Evolutionary conservation across 2,329 filamentous ascomycete species (phyloP).

Genomic region (Hypoxylon sp.): DNA sequence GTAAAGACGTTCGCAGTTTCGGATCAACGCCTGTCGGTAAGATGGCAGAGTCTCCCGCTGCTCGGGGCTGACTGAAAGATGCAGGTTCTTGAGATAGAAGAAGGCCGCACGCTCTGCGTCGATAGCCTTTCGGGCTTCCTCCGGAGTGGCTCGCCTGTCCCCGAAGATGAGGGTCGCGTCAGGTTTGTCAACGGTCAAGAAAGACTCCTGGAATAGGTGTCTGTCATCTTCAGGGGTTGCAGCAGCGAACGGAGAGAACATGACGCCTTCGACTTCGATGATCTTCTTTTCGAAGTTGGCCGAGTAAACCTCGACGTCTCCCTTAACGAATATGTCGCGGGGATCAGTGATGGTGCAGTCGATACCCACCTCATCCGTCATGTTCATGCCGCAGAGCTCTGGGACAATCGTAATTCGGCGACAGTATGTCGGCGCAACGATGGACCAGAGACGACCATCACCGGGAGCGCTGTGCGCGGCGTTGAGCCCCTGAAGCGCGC

Average conservation of each 20-base stretch:
- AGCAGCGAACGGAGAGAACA: constrained; percentile 2
- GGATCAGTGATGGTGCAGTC: constrained; percentile 6
- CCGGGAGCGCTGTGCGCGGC: neutral
- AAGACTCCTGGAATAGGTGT: neutral
- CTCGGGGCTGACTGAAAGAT: neutral
- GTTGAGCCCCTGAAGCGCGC: neutral
- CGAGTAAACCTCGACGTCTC: constrained; percentile 4
- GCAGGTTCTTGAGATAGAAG: constrained; percentile 5
- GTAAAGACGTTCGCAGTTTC: neutral
- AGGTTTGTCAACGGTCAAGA: neutral
- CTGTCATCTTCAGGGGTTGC: constrained; percentile 4
- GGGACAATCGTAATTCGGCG: neutral
- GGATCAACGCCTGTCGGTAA: constrained; percentile 1
- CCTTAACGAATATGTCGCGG: constrained; percentile 2
- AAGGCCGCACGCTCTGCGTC: constrained; percentile 5
- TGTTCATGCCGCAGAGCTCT: constrained; percentile 2
- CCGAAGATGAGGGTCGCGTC: constrained; percentile 3
- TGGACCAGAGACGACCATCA: constrained; percentile 1
- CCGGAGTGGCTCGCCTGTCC: neutral
- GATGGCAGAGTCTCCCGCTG: constrained; percentile 1
- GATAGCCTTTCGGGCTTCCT: constrained; percentile 2
- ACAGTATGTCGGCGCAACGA: neutral
- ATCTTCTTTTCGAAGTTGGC: constrained; percentile 1
- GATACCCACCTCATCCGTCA: constrained; percentile 4
- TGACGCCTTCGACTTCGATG: constrained; percentile 4